These are phyloP conservation scores for Elsinoe batatas DNA, from an alignment of 2,329 filamentous ascomycete species.

Conservation along the genomic window DNA sequence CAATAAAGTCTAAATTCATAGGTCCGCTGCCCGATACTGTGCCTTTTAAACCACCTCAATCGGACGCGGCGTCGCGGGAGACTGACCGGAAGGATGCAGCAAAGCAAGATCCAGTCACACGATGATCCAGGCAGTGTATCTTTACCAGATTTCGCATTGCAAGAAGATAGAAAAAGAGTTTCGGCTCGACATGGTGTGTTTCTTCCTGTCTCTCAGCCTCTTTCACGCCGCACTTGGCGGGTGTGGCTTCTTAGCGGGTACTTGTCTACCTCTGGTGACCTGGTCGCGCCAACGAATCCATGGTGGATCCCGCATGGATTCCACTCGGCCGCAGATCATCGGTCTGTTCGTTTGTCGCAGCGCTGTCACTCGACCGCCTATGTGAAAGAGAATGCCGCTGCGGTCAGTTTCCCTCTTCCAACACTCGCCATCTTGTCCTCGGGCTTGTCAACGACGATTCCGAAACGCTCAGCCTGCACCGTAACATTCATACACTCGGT, in stretches of 20 bases:
- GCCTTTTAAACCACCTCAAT: neutral
- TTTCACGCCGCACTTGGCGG: neutral
- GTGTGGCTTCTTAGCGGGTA: neutral
- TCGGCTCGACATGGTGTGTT: neutral
- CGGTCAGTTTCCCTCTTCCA: neutral
- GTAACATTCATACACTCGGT: neutral
- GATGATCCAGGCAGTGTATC: too few relatives aligned
- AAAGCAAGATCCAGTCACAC: neutral
- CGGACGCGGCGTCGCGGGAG: neutral
- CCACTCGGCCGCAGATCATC: conserved; percentile 10
- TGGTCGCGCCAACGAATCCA: conserved; percentile 5
- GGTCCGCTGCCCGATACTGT: neutral
- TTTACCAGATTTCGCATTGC: too few relatives aligned
- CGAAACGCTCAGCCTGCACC: neutral
- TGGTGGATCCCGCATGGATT: conserved; percentile 10
- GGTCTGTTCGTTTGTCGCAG: conserved; percentile 10
- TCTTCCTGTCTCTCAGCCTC: neutral
- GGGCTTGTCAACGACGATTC: neutral
- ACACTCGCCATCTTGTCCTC: neutral
- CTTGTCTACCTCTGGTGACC: neutral
- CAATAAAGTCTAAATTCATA: neutral
- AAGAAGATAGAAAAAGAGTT: neutral
- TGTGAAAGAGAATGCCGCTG: neutral
- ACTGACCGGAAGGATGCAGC: neutral
- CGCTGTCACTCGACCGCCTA: conserved; percentile 9